phyloP scores from a whole-genome alignment of 148 eudicot genomes.

The Pouteria glomerata region DNA sequence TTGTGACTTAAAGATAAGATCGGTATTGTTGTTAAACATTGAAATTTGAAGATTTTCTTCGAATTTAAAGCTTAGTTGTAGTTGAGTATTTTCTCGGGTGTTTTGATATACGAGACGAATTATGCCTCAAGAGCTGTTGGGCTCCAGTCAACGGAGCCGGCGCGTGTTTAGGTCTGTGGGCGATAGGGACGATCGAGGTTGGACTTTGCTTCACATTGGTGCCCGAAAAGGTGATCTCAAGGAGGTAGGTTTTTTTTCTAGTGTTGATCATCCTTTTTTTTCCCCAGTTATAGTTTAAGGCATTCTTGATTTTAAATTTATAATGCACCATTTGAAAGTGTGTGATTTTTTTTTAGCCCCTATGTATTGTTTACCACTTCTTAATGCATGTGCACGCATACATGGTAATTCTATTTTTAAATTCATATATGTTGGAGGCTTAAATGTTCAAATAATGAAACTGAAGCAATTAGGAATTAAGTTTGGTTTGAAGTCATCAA shows the following conservation, averaged over 20 bases:
- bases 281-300: not conserved
- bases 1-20: not conserved
- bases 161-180: not conserved
- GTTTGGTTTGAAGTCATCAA: not conserved
- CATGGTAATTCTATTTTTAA: not conserved
- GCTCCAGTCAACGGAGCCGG: not conserved
- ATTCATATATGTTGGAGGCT: not conserved
- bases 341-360: not conserved
- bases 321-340: not conserved
- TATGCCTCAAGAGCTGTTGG: conserved; percentile 8
- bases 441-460: not conserved
- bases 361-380: too few species aligned
- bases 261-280: not conserved
- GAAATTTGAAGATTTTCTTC: not conserved
- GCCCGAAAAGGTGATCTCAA: conserved; percentile 24
- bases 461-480: not conserved
- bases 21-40: not conserved
- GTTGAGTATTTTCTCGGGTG: not conserved
- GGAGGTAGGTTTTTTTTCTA: conserved; percentile 5
- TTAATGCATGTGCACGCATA: not conserved
- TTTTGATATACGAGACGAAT: not conserved
- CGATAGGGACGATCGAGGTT: conserved; percentile 24
- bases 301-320: not conserved
- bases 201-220: conserved; percentile 22
- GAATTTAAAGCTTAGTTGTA: not conserved